A percentile compares a stretch with the other conserved stretches of the same genome.
phyloP scores from a whole-genome alignment of 768 basidiomycete species.

The Lactarius tabidus region DNA sequence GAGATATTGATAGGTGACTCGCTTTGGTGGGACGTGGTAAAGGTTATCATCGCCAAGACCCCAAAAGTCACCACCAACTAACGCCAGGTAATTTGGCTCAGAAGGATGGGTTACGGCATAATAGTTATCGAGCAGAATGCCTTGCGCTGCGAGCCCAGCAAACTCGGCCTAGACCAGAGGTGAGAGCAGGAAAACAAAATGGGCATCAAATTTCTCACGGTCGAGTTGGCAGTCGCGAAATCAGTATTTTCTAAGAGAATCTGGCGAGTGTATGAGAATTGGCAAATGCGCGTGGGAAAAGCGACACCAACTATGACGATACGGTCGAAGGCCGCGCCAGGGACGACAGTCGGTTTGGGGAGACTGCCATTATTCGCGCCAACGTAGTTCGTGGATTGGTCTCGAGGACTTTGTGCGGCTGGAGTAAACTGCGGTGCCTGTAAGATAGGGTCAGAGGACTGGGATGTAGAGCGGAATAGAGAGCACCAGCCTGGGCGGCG shows the following conservation, averaged over 20 bases:
- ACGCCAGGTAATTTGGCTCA: conserved; percentile 56
- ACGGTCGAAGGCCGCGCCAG: conserved; percentile 44
- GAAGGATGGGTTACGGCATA: conserved; percentile 55
- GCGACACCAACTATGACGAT: conserved; percentile 35
- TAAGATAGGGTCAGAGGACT: neutral
- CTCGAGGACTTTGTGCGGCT: conserved; percentile 30
- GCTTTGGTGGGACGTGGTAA: conserved; percentile 30
- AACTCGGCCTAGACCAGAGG: conserved; percentile 31
- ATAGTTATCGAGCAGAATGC: conserved; percentile 43
- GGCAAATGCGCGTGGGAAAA: neutral
- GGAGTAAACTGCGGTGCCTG: conserved; percentile 33
- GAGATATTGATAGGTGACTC: neutral
- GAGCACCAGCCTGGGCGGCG: conserved; percentile 3
- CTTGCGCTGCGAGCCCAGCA: conserved; percentile 43
- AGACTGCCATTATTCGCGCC: conserved; percentile 44
- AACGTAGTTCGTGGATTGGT: conserved; percentile 37
- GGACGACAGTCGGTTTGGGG: conserved; percentile 35
- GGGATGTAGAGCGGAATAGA: neutral
- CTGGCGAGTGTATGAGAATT: conserved; percentile 24
- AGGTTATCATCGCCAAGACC: conserved; percentile 44
- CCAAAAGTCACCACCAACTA: conserved; percentile 50
- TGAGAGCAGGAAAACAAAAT: neutral
- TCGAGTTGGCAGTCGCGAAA: conserved; percentile 34
- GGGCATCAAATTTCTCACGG: neutral
- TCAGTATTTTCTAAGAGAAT: conserved; percentile 68